phyloP scores from a whole-genome alignment of 78 protist species.

The Diacronema lutheri region DNA sequence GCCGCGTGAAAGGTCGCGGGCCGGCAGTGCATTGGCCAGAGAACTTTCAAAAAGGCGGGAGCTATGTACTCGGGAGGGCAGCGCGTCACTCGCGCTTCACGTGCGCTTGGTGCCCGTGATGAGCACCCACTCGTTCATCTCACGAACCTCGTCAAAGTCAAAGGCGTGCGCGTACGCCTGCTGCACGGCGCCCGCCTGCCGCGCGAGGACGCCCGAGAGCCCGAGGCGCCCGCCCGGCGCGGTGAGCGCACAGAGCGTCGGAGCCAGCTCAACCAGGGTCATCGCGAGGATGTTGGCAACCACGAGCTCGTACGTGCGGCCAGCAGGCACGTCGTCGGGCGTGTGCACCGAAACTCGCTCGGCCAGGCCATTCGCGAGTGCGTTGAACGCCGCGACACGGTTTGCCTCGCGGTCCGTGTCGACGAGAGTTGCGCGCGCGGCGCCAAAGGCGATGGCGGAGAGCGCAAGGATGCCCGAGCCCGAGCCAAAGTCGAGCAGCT shows the following conservation, averaged over 20 bases:
- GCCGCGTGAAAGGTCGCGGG: too few species aligned
- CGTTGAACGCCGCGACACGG: neutral
- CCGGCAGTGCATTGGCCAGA: too few species aligned
- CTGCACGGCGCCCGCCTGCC: neutral
- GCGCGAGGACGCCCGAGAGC: neutral
- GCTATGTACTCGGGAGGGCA: too few species aligned
- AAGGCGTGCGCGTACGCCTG: neutral
- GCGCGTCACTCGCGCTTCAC: too few species aligned
- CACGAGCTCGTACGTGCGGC: neutral
- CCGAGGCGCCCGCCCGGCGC: neutral
- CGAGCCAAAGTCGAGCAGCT: slow-evolving; percentile 10
- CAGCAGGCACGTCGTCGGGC: neutral
- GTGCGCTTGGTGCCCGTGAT: too few species aligned
- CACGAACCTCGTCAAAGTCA: too few species aligned
- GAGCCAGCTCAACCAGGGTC: neutral
- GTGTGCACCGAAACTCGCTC: neutral
- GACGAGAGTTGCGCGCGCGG: neutral
- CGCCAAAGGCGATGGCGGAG: neutral
- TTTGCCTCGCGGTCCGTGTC: neutral
- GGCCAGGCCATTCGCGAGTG: neutral
- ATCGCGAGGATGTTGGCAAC: neutral
- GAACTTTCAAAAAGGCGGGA: too few species aligned
- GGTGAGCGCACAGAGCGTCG: neutral
- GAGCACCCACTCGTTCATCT: neutral
- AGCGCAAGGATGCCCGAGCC: slow-evolving; percentile 7